Percentiles rank a stretch among this genome's conserved stretches.
These are phyloP conservation scores for Cryphonectria carpinicola DNA, from an alignment of 2,329 filamentous ascomycete genomes.

Conservation along the genomic window DNA sequence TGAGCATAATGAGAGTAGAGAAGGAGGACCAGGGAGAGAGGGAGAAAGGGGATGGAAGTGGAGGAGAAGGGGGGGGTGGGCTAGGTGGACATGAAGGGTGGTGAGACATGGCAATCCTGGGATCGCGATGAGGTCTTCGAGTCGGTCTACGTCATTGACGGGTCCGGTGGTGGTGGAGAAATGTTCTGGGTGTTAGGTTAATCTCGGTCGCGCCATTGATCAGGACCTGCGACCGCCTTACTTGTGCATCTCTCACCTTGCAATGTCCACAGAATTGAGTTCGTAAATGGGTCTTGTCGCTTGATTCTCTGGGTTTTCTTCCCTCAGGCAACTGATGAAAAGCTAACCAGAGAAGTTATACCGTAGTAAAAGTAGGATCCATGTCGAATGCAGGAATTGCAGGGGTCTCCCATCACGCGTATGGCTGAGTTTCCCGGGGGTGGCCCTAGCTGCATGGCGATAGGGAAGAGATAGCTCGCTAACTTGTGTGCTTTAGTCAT, in stretches of 20 bases:
- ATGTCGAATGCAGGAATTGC: neutral
- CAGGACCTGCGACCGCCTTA: neutral
- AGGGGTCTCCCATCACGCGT: neutral
- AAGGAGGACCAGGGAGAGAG: no score
- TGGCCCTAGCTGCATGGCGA: neutral
- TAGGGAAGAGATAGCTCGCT: slow-evolving; percentile 4
- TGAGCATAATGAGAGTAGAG: no score
- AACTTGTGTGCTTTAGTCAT: neutral
- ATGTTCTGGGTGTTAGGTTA: neutral
- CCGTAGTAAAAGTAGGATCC: neutral
- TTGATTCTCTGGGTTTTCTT: neutral
- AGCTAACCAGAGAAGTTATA: neutral
- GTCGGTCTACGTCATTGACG: slow-evolving; percentile 3
- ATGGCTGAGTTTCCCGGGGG: neutral
- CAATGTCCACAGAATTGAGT: neutral
- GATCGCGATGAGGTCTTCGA: neutral
- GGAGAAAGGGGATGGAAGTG: neutral
- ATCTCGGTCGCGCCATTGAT: slow-evolving; percentile 8
- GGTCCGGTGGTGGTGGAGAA: slow-evolving; percentile 2
- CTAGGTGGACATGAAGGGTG: neutral
- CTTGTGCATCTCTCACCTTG: neutral
- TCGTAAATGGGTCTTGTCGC: neutral
- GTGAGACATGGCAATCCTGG: slow-evolving; percentile 9
- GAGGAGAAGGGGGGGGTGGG: neutral
- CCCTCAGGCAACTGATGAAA: neutral